These are phyloP conservation scores for Capillidium rhysosporum DNA, from an alignment of 371 early-diverging fungal genomes.

Conservation along the genomic window DNA sequence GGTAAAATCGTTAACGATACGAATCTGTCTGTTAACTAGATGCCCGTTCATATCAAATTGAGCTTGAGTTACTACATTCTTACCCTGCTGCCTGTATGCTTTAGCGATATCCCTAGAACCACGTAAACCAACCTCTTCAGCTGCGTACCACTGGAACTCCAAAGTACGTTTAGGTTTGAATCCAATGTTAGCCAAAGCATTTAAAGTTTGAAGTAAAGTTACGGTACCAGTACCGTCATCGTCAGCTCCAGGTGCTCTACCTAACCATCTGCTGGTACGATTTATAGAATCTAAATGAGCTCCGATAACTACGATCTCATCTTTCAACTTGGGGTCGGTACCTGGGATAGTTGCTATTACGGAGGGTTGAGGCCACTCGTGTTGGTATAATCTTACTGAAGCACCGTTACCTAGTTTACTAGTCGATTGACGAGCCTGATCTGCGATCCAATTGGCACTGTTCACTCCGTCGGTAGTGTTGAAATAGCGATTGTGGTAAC, in stretches of 20 bases:
- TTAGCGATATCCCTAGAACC: conserved; percentile 77
- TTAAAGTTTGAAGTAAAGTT: conserved; percentile 73
- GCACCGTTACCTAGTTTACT: conserved; percentile 10
- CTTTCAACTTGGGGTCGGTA: background rate
- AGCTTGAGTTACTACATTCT: conserved; percentile 50
- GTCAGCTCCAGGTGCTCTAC: conserved; percentile 66
- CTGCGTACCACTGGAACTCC: conserved; percentile 92
- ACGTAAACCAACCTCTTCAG: conserved; percentile 68
- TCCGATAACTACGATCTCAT: conserved; percentile 56
- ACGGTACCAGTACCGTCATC: conserved; percentile 81
- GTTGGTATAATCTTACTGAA: conserved; percentile 42
- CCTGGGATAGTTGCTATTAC: conserved; percentile 55
- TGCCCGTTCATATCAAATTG: conserved; percentile 70
- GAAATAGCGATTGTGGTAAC: conserved; percentile 80
- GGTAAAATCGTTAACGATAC: conserved; percentile 59
- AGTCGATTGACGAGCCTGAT: conserved; percentile 28
- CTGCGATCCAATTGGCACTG: conserved; percentile 56
- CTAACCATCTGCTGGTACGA: conserved; percentile 52
- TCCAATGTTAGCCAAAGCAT: conserved; percentile 36
- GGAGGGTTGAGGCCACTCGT: conserved; percentile 37
- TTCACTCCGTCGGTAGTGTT: conserved; percentile 43
- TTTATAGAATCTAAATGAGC: conserved; percentile 88
- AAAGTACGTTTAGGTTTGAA: conserved; percentile 67
- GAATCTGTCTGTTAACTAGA: conserved; percentile 38
- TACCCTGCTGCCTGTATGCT: conserved; percentile 31